Evolutionary conservation across 768 basidiomycete genomes (phyloP).

Genomic region (Zangia roseola): DNA sequence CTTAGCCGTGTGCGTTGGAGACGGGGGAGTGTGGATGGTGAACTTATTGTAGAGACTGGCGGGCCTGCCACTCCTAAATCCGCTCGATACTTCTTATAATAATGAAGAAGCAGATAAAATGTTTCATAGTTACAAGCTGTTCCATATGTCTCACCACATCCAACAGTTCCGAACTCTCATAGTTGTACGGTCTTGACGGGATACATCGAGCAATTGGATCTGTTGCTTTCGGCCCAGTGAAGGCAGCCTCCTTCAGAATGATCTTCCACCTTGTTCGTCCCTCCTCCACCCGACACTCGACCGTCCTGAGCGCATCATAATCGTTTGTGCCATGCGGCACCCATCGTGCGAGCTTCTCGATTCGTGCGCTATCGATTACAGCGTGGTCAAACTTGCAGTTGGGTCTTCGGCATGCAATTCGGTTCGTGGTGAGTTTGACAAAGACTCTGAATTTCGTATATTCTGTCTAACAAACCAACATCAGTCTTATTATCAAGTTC

Average conservation of each 20-base stretch:
- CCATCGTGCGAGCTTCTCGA: slow-evolving; percentile 18
- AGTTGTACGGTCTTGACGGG: slow-evolving; percentile 14
- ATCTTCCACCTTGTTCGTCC: slow-evolving; percentile 13
- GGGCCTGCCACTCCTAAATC: neutral
- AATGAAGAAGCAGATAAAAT: too few relatives aligned
- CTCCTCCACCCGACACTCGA: slow-evolving; percentile 17
- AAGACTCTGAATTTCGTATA: slow-evolving; percentile 16
- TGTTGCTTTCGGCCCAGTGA: slow-evolving; percentile 7
- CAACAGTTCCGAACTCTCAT: slow-evolving; percentile 10
- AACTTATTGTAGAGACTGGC: slow-evolving; percentile 7
- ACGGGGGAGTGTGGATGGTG: slow-evolving; percentile 2
- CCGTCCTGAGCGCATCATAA: slow-evolving; percentile 14
- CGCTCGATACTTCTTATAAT: neutral
- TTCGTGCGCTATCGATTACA: slow-evolving; percentile 12
- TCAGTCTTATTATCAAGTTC: neutral
- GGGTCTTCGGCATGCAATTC: slow-evolving; percentile 1
- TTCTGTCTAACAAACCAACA: slow-evolving; percentile 1
- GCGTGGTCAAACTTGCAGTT: slow-evolving; percentile 20
- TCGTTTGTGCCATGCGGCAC: neutral
- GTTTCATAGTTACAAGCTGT: neutral
- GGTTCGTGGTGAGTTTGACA: slow-evolving; percentile 13
- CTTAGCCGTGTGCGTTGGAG: slow-evolving; percentile 35
- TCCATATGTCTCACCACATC: slow-evolving; percentile 18
- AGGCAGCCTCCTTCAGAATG: slow-evolving; percentile 11
- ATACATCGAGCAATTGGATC: slow-evolving; percentile 9